Conservation (phyloP, 2,329 filamentous ascomycete species). For the Talaromyces atroroseus region DNA sequence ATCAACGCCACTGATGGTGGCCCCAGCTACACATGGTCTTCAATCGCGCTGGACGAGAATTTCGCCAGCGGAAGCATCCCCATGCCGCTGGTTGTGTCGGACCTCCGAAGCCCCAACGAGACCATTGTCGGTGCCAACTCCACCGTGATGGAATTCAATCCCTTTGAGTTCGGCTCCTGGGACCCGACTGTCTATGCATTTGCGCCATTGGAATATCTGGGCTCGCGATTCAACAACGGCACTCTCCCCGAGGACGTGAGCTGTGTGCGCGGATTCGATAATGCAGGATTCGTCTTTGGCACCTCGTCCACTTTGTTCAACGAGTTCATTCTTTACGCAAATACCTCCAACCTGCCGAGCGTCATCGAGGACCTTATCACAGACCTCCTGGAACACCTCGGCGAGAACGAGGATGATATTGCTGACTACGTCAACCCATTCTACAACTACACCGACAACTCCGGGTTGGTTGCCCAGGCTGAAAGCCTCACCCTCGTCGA, state of each 20-base stretch:
- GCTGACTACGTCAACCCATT: slow-evolving; percentile 78
- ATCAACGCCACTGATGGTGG: slow-evolving; percentile 72
- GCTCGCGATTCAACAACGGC: slow-evolving; percentile 65
- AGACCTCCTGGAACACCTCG: slow-evolving; percentile 51
- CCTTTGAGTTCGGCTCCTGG: slow-evolving; percentile 71
- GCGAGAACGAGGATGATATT: slow-evolving; percentile 62
- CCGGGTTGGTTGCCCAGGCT: slow-evolving; percentile 53
- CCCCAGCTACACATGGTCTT: slow-evolving; percentile 74
- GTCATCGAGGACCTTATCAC: slow-evolving; percentile 50
- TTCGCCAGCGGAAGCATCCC: slow-evolving; percentile 62
- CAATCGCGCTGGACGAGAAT: slow-evolving; percentile 58
- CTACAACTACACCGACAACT: slow-evolving; percentile 55
- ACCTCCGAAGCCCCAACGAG: slow-evolving; percentile 60
- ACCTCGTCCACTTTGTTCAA: slow-evolving; percentile 85
- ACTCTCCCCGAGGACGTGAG: slow-evolving; percentile 48
- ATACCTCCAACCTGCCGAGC: slow-evolving; percentile 46
- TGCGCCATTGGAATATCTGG: slow-evolving; percentile 63
- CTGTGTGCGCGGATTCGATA: slow-evolving; percentile 78
- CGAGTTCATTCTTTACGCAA: slow-evolving; percentile 62
- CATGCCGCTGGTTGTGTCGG: slow-evolving; percentile 67
- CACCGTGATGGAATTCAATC: slow-evolving; percentile 72
- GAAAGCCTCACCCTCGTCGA: slow-evolving; percentile 66
- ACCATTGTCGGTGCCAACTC: slow-evolving; percentile 61
- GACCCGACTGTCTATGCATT: slow-evolving; percentile 70
- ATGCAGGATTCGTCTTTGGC: slow-evolving; percentile 76